Conservation (phyloP, 2,329 filamentous ascomycete genomes). For the Claviceps spartinae region DNA sequence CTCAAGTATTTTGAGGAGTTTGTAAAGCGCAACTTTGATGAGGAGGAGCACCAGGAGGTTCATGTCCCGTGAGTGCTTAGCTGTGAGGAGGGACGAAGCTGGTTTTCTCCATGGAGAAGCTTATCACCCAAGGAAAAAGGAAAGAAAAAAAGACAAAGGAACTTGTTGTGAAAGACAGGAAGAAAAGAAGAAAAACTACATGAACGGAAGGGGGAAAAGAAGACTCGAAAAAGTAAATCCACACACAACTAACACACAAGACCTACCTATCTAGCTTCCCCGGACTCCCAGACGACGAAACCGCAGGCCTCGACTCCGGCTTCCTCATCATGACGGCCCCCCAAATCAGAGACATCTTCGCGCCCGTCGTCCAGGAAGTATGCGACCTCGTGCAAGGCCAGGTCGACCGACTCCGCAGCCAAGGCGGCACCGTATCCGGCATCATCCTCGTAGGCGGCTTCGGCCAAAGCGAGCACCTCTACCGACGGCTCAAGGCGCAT, state of each 20-base stretch:
- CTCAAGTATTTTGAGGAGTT: constrained; percentile 73
- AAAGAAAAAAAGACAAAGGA: no score
- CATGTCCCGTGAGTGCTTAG: constrained; percentile 49
- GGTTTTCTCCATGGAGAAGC: no score
- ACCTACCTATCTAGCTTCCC: constrained; percentile 40
- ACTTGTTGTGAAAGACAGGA: not conserved
- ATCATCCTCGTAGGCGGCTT: constrained; percentile 75
- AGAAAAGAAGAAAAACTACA: not conserved
- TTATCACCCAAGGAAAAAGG: no score
- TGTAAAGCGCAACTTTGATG: constrained; percentile 72
- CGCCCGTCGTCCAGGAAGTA: constrained; percentile 59
- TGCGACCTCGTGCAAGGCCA: constrained; percentile 56
- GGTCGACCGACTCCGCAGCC: constrained; percentile 47
- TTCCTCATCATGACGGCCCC: constrained; percentile 60
- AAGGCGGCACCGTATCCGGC: constrained; percentile 52
- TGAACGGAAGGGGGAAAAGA: not conserved
- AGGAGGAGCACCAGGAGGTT: constrained; percentile 63
- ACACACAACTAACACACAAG: no score
- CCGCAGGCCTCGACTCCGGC: constrained; percentile 59
- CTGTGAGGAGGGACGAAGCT: no score
- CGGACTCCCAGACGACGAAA: constrained; percentile 62
- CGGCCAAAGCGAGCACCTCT: constrained; percentile 65
- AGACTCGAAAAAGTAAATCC: not conserved
- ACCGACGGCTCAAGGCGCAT: constrained; percentile 54
- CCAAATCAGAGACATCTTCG: constrained; percentile 60